phyloP scores from a whole-genome alignment of 2,329 filamentous ascomycete species.

The Neospermospora avenae region DNA sequence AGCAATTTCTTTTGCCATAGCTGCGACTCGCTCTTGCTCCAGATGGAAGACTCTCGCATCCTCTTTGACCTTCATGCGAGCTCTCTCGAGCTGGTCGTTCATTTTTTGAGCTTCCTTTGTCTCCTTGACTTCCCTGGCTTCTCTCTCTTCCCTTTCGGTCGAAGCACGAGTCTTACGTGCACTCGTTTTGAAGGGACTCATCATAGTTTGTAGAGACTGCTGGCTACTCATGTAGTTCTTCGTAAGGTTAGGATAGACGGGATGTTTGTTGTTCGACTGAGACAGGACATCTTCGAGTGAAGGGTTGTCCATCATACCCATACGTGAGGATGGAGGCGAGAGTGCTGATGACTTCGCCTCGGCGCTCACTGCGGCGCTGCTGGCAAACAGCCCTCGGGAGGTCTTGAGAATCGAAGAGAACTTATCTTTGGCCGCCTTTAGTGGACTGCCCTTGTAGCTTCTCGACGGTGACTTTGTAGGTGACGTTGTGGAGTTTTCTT shows the following conservation, averaged over 20 bases:
- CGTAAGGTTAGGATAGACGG: constrained; percentile 46
- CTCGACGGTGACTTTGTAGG: constrained; percentile 53
- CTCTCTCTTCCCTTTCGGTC: constrained; percentile 58
- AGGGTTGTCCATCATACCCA: constrained; percentile 42
- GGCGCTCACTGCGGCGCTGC: constrained; percentile 62
- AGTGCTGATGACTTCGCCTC: constrained; percentile 57
- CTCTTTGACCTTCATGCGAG: constrained; percentile 66
- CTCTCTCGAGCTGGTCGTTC: constrained; percentile 62
- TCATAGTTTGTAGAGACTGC: constrained; percentile 13
- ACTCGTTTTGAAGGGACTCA: constrained; percentile 30
- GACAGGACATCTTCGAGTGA: constrained; percentile 46
- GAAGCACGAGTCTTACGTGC: constrained; percentile 53
- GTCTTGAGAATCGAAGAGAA: constrained; percentile 87
- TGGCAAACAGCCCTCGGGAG: constrained; percentile 81
- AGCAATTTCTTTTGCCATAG: constrained; percentile 51
- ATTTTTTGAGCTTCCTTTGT: constrained; percentile 61
- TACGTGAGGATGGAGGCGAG: constrained; percentile 49
- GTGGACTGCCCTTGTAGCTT: constrained; percentile 65
- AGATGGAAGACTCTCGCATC: constrained; percentile 59
- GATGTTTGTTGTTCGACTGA: constrained; percentile 33
- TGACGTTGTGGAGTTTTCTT: constrained; percentile 22
- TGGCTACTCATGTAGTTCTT: constrained; percentile 28
- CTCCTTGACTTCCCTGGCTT: constrained; percentile 59
- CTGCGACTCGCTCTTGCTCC: constrained; percentile 52
- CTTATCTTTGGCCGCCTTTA: constrained; percentile 91